Percentiles rank a stretch among this genome's conserved stretches.
Conservation (phyloP, 2,329 filamentous ascomycete genomes). For the Alternaria consortialis region DNA sequence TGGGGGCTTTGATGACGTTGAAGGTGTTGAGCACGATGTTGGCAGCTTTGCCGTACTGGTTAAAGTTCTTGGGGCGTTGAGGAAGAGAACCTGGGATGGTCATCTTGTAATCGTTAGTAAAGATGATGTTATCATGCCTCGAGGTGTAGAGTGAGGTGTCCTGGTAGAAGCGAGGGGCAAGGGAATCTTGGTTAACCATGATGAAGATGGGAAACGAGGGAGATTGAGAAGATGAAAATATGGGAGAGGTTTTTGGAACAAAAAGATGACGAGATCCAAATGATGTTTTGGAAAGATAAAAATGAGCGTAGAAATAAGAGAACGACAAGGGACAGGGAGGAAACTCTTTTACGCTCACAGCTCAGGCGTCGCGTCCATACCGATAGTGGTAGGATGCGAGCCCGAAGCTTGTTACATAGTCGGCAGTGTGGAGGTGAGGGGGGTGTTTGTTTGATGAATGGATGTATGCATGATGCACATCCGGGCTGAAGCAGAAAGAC, state of each 20-base stretch:
- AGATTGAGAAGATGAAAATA: neutral
- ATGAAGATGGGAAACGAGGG: conserved; percentile 5
- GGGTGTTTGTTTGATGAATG: conserved; percentile 3
- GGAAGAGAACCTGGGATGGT: conserved; percentile 38
- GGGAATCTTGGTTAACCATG: conserved; percentile 11
- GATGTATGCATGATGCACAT: conserved; percentile 17
- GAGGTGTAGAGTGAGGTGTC: conserved; percentile 21
- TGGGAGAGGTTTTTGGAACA: conserved; percentile 1
- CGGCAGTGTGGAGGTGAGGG: neutral
- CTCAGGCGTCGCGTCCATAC: conserved; percentile 3
- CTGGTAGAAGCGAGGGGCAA: conserved; percentile 17
- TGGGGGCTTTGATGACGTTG: conserved; percentile 69
- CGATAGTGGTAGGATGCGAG: neutral
- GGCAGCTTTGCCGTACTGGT: conserved; percentile 51
- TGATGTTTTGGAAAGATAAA: conserved; percentile 8
- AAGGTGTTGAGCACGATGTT: conserved; percentile 75
- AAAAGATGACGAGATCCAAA: conserved; percentile 6
- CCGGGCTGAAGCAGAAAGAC: conserved; percentile 11
- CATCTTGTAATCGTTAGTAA: conserved; percentile 35
- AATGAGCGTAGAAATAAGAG: neutral
- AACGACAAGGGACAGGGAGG: neutral
- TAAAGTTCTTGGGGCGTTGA: conserved; percentile 49
- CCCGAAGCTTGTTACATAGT: conserved; percentile 10
- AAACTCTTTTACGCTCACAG: conserved; percentile 10
- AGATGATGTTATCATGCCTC: conserved; percentile 33